Base-by-base conservation (phyloP, 495 filamentous ascomycete genomes). In the Lentithecium fluviatile region DNA sequence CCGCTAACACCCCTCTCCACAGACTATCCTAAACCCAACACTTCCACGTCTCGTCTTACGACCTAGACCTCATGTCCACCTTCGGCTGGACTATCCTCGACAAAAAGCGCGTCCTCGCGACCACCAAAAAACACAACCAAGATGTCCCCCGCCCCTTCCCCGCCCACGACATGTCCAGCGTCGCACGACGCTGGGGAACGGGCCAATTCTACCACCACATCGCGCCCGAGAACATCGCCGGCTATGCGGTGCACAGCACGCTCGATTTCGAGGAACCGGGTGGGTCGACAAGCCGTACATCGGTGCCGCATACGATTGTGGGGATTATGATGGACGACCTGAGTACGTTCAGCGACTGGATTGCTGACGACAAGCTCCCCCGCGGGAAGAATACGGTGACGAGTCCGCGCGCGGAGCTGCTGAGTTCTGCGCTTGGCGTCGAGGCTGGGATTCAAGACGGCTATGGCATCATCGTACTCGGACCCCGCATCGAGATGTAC, bases 261-360 rank as follows among this genome's bases (percentile, higher is more conserved):
- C 50, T 57, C 37, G 7, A 11, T 8, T 12, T 24, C 12, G 11
- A 29, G 11, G 12, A 52, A 20, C 19, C 21, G 1, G 25, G 45
- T 34, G 24, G 26, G 2, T 20, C 13, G n/a, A 17, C 19, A 17
- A 8, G 1, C 20, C 20, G 34, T 2, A 43, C 24, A 19, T 10
- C 2, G 2, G 32, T 45, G 34, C 52, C 53, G 8, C 60, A 63
- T 45, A 57, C 29, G 10, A 57, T 51, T 23, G 52, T 63, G 10
- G 53, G 26, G 2, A 56, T 63, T 20, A 23, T 52, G 45, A 40
- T 58, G n/a, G 60, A 63, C 52, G 46, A 51, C 46, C 52, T 58
- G 21, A 13, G 20, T 13, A 52, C 36, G 1, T 46, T 20, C n/a
- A 19, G 38, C 10, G 0, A 45, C 20, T 59, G 56, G 62, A 2